A percentile compares a stretch with the other conserved stretches of the same genome.
Evolutionary conservation across 106 monocot species (phyloP).

Genomic region (Amphibolis antarctica): DNA sequence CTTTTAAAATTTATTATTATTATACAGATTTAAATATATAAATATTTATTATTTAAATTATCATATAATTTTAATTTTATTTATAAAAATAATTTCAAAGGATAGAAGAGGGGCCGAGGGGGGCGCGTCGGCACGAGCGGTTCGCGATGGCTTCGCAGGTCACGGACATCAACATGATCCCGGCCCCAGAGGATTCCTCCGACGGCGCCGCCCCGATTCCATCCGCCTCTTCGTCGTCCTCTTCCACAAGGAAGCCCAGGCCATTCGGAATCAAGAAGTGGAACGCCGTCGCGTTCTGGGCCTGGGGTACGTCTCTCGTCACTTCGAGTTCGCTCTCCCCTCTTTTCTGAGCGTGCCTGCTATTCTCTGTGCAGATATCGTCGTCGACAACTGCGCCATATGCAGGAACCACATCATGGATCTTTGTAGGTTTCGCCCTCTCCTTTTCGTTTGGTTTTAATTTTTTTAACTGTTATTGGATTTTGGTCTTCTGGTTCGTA

Average conservation of each 20-base stretch:
- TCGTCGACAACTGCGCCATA: constrained; percentile 83
- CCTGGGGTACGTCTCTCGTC: constrained; percentile 42
- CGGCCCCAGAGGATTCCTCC: constrained; percentile 25
- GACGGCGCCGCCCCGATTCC: background rate
- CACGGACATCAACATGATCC: constrained; percentile 37
- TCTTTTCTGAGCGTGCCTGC: background rate
- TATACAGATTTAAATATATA: too few species aligned
- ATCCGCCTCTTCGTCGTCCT: constrained; percentile 9
- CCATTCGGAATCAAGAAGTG: constrained; percentile 96
- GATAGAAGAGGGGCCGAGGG: too few species aligned
- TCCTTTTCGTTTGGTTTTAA: background rate
- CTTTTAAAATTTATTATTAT: too few species aligned
- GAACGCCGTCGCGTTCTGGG: constrained; percentile 92
- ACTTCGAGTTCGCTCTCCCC: background rate
- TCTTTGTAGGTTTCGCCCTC: constrained; percentile 42
- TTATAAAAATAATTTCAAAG: too few species aligned
- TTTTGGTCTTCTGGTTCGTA: too few species aligned
- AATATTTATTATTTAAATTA: too few species aligned
- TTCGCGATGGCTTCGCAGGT: constrained; percentile 33
- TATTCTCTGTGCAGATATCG: constrained; percentile 24
- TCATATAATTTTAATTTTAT: too few species aligned
- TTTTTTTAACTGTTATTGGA: too few species aligned
- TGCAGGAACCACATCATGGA: constrained; percentile 97
- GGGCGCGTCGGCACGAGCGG: too few species aligned
- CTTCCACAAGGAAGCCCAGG: constrained; percentile 45